Conservation (phyloP, 2,329 filamentous ascomycete genomes). For the Fusarium buharicum region DNA sequence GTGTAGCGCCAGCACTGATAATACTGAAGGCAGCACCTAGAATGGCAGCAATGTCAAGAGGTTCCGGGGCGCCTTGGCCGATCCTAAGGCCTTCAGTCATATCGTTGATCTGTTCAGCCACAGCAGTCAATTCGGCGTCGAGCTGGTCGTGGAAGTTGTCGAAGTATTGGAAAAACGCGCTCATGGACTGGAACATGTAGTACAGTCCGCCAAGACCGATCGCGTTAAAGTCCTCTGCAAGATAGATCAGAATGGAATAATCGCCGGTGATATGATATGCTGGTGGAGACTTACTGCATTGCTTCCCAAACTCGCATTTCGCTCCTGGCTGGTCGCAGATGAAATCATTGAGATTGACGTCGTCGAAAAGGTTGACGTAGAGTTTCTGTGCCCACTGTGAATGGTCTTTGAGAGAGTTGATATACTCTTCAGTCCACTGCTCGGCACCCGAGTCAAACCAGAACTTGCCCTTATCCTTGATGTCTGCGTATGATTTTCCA, state of each 20-base stretch:
- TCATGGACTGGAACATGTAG: conserved; percentile 13
- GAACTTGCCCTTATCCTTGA: background rate
- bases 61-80: too few species aligned
- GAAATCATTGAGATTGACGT: background rate
- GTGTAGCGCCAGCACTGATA: background rate
- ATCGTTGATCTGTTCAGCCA: too few species aligned
- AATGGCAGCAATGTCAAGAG: background rate
- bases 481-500: background rate
- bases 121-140: too few species aligned
- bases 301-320: background rate
- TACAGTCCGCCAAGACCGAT: background rate
- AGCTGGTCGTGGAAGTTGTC: background rate
- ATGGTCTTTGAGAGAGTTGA: conserved; percentile 3
- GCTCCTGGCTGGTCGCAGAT: background rate
- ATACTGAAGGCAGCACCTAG: conserved; percentile 10
- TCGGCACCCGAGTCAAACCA: conserved; percentile 9
- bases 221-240: conserved; percentile 6
- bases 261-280: too few species aligned
- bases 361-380: background rate
- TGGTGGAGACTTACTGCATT: conserved; percentile 4
- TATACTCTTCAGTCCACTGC: conserved; percentile 5
- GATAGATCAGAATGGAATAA: too few species aligned
- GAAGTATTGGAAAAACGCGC: background rate
- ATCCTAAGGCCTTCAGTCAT: too few species aligned
- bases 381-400: conserved; percentile 1